Conservation (phyloP, 345 rosid species). For the Gossypium raimondii region DNA sequence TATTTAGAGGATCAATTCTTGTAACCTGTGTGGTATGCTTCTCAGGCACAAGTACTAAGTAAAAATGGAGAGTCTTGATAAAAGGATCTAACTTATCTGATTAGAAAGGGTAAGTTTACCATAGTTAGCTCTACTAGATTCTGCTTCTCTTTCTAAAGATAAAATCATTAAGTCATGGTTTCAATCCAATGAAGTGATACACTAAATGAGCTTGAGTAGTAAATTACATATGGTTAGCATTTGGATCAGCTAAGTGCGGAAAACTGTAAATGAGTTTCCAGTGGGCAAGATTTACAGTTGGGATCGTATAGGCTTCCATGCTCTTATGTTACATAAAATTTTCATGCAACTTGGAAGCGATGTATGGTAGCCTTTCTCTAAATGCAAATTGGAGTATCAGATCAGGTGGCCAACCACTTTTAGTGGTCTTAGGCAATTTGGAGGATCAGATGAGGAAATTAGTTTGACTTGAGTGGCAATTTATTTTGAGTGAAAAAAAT, state of each 20-base stretch:
- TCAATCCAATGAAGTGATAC: neutral
- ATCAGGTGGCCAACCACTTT: neutral
- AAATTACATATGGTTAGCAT: neutral
- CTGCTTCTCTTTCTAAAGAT: neutral
- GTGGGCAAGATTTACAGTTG: neutral
- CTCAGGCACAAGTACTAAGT: neutral
- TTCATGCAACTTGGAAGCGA: neutral
- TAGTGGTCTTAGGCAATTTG: neutral
- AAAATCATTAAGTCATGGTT: neutral
- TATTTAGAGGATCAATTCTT: neutral
- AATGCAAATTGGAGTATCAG: neutral
- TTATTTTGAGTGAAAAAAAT: neutral
- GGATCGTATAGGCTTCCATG: neutral
- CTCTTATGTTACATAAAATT: neutral
- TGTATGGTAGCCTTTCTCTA: neutral
- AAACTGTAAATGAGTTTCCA: neutral
- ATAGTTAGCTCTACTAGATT: neutral
- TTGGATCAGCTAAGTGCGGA: neutral
- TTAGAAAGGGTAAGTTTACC: neutral
- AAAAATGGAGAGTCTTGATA: neutral
- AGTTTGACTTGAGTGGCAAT: neutral
- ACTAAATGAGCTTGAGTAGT: neutral
- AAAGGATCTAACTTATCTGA: neutral
- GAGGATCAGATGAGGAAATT: neutral
- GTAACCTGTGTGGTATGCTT: neutral